Evolutionary conservation across 352 stramenopile species (phyloP), one percentile per base, ranked within the genome.

Genomic region (Phytopythium delawarense): DNA sequence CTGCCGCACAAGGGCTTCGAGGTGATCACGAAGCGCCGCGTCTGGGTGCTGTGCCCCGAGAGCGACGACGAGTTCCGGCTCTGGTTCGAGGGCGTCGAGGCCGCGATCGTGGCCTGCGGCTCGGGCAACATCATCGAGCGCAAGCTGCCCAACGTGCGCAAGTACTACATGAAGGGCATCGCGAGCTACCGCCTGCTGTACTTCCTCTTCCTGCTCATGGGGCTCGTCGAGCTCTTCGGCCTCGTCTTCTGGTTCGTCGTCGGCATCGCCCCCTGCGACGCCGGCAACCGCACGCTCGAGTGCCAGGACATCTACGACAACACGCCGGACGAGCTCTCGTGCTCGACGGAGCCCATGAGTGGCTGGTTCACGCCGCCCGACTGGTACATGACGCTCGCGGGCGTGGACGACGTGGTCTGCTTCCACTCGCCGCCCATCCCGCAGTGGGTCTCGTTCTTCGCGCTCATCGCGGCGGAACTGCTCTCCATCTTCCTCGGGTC

Each of bases 141-240:
- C 44, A 89, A 89, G 71, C 75, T 95, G 37, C 87, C 87, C 30
- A 95, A 95, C 67, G 87, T 95, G 25, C 84, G 87, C 48, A 92
- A 91, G 78, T 95, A 95, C 75, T 79, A 89, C 60, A 93, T 95
- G 84, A 95, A 95, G 74, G 87, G 87, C 61, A 88, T 84, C 64
- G 72, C 71, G 16, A 84, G 74, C 48, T 95, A 95, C 70, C 87
- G 84, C 57, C 57, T 85, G 7, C 69, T 91, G 30, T 95, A 93
- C 72, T 80, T 89, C 61, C 63, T 92, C 30, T 93, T 93, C 66
- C 63, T 95, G 21, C 55, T 95, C 44, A 63, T 84, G 8, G 78
- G 81, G 45, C 42, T 93, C 16, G 57, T 88, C 20, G 87, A 95
- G 71, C 67, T 95, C 32, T 78, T 85, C 42, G 87, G 77, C 0